Evolutionary conservation across 106 monocot genomes (phyloP).

Genomic region (Xerophyta viscosa): DNA sequence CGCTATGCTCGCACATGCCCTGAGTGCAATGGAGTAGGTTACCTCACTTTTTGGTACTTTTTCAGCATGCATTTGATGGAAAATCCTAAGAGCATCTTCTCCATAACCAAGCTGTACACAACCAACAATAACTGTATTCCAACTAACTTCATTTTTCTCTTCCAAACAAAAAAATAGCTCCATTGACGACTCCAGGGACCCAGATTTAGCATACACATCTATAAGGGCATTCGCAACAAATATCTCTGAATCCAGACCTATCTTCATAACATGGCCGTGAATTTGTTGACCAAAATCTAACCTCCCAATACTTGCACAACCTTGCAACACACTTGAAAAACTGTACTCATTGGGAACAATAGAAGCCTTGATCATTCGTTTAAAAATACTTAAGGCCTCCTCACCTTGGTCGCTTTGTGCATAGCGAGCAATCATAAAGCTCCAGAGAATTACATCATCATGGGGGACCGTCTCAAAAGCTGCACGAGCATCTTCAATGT

Average conservation of each 20-base stretch:
- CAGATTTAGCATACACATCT: conserved; percentile 75
- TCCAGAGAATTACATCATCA: conserved; percentile 55
- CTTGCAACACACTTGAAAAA: conserved; percentile 72
- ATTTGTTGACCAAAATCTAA: conserved; percentile 48
- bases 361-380: conserved; percentile 30
- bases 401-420: conserved; percentile 45
- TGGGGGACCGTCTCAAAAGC: conserved; percentile 51
- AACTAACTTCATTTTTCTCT: conserved; percentile 65
- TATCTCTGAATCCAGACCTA: conserved; percentile 49
- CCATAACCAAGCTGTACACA: conserved; percentile 48
- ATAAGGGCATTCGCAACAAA: conserved; percentile 81
- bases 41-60: conserved; percentile 45
- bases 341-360: conserved; percentile 66
- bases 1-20: conserved; percentile 75
- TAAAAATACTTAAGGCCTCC: conserved; percentile 60
- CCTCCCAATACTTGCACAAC: conserved; percentile 44
- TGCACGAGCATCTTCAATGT: conserved; percentile 45
- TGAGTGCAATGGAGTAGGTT: conserved; percentile 74
- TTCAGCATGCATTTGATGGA: conserved; percentile 46
- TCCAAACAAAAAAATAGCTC: conserved; percentile 35
- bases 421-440: conserved; percentile 77
- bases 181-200: conserved; percentile 34
- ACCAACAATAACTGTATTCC: conserved; percentile 80
- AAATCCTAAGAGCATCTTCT: conserved; percentile 55
- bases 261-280: conserved; percentile 49